Base-by-base conservation (phyloP, 2,329 filamentous ascomycete species). In the Passalora sequoiae region DNA sequence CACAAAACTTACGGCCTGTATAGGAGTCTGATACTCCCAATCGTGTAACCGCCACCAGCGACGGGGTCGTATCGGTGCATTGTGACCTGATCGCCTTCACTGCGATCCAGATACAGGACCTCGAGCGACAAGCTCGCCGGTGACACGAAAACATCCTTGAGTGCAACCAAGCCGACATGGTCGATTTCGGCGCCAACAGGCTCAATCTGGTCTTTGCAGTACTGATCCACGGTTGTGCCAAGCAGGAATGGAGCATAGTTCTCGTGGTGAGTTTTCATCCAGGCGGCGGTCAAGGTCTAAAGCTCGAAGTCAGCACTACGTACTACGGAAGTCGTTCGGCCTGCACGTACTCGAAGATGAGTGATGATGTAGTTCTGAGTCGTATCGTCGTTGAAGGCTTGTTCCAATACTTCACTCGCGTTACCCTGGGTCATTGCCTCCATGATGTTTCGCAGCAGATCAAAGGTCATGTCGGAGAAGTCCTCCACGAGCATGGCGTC, bases 91-190 rank as follows among this genome's bases (percentile, higher is more conserved):
- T 77, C 75, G 13, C 89, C 89, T 33, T 80, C 73, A 58, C 86
- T 95, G 56, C 88, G 81, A 62, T 97, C 92, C 6, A 98, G 78
- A 62, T 97, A 96, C 41, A 88, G 81, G 50, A 97, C 86, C 61
- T 96, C 88, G 15, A 97, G 77, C 4, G 83, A 80, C 51, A 96
- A 80, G 12, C 81, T 81, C 38, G 83, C 82, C 6, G 84, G 86
- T 60, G 86, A 83, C 50, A 97, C 78, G 3, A 97, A 74, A 19
- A 88, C 77, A 51, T 91, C 82, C 49, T 84, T 78, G 38, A 97
- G 72, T 2, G 87, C 79, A 47, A 80, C 80, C 50, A 97, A 75
- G 31, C 87, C 86, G n/a, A 95, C 71, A 57, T 96, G 82, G 56
- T 98, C 92, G 50, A 97, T 94, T 68, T 97, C 91, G 38, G 81